phyloP scores from a whole-genome alignment of 352 stramenopile genomes.

The Phytophthora tentaculata region DNA sequence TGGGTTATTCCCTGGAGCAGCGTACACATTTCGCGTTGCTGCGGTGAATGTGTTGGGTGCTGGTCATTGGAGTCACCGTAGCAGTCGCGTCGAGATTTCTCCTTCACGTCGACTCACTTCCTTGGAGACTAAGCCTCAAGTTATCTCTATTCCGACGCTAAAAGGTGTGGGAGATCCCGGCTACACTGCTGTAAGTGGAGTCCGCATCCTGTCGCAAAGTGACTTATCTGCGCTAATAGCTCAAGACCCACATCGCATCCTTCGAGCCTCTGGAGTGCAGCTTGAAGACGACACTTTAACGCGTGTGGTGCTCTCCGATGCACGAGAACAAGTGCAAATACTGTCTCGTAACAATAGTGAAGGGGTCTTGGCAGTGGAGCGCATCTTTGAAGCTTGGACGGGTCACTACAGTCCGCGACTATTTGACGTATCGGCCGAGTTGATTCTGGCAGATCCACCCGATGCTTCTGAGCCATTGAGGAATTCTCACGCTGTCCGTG shows the following conservation, averaged over 20 bases:
- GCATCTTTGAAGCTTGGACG: slow-evolving; percentile 62
- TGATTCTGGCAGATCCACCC: slow-evolving; percentile 66
- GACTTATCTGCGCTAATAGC: slow-evolving; percentile 30
- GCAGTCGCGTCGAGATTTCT: slow-evolving; percentile 32
- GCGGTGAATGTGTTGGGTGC: slow-evolving; percentile 69
- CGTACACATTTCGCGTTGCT: slow-evolving; percentile 65
- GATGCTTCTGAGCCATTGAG: slow-evolving; percentile 57
- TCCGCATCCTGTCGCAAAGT: slow-evolving; percentile 37
- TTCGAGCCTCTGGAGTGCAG: slow-evolving; percentile 28
- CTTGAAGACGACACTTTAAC: slow-evolving; percentile 30
- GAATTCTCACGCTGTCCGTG: slow-evolving; percentile 57
- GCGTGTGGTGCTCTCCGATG: slow-evolving; percentile 64
- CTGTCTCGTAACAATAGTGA: slow-evolving; percentile 20
- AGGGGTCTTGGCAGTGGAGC: slow-evolving; percentile 11
- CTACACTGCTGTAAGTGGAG: slow-evolving; percentile 40
- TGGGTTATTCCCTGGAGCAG: slow-evolving; percentile 46
- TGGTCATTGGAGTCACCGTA: slow-evolving; percentile 58
- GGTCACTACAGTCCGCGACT: slow-evolving; percentile 68
- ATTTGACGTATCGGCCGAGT: slow-evolving; percentile 74
- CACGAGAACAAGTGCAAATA: slow-evolving; percentile 48
- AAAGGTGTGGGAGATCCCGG: slow-evolving; percentile 55
- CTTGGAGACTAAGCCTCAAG: slow-evolving; percentile 14
- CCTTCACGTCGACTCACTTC: slow-evolving; percentile 1
- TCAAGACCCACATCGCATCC: slow-evolving; percentile 32
- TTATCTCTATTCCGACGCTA: slow-evolving; percentile 41